These are phyloP conservation scores for Lepiota venenata DNA, from an alignment of 768 basidiomycete species.

Conservation along the genomic window DNA sequence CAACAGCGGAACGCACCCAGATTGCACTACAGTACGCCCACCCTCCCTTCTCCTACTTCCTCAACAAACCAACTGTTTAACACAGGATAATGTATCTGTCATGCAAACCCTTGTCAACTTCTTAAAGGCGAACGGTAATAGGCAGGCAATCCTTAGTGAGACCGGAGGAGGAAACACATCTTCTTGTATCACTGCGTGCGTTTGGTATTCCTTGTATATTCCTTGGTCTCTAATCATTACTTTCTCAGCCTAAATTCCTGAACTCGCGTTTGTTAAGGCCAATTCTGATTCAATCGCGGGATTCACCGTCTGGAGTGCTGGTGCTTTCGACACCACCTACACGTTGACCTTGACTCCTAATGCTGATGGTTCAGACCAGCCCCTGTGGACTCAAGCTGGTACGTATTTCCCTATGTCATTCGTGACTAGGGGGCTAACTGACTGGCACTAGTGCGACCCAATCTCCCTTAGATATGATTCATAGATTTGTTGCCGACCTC, in stretches of 20 bases:
- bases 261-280: conserved; percentile 43
- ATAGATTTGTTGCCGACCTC: background rate
- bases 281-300: conserved; percentile 41
- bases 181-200: conserved; percentile 37
- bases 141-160: conserved; percentile 38
- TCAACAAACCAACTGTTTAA: background rate
- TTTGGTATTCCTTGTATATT: conserved; percentile 16
- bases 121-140: conserved; percentile 29
- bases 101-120: conserved; percentile 39
- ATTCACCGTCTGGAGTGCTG: conserved; percentile 54
- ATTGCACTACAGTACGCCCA: conserved; percentile 26
- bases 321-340: conserved; percentile 48
- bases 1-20: conserved; percentile 36
- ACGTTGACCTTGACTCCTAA: conserved; percentile 46
- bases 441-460: background rate
- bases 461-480: conserved; percentile 1
- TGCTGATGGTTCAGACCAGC: conserved; percentile 43
- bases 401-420: conserved; percentile 10
- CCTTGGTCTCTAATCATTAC: background rate
- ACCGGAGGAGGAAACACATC: conserved; percentile 53
- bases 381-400: conserved; percentile 40
- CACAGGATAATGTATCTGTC: conserved; percentile 41
- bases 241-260: conserved; percentile 30
- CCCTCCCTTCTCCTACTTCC: background rate
- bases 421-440: background rate